These are phyloP conservation scores for Rhodamnia rubescens DNA, from an alignment of 345 rosid genomes.

Conservation along the genomic window DNA sequence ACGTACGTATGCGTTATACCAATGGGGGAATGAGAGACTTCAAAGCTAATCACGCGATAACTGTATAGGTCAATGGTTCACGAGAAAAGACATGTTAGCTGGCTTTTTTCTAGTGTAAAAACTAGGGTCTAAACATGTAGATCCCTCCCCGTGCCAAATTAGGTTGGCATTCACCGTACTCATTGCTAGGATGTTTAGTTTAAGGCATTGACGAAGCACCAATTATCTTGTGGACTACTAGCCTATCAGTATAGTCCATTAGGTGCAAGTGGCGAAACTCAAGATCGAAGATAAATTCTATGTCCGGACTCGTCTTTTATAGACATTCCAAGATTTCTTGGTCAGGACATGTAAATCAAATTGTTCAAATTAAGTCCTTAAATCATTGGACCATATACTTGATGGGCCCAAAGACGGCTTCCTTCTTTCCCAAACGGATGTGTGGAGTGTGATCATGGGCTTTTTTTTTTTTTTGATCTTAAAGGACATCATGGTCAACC, in stretches of 20 bases:
- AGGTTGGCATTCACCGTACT: too few species aligned
- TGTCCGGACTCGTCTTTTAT: background rate
- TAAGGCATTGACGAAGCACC: background rate
- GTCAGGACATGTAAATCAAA: too few species aligned
- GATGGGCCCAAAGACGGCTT: background rate
- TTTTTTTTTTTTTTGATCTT: background rate
- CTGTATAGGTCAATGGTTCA: background rate
- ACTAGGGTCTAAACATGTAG: background rate
- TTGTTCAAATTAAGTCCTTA: background rate
- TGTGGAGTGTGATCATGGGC: background rate
- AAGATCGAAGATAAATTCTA: background rate
- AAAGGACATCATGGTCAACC: background rate
- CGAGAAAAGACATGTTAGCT: too few species aligned
- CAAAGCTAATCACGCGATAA: background rate
- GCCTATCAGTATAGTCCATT: background rate
- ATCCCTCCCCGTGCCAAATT: background rate
- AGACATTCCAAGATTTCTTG: background rate
- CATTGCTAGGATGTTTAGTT: background rate
- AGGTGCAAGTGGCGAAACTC: background rate
- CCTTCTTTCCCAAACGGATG: background rate
- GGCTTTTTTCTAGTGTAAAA: background rate
- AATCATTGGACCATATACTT: background rate
- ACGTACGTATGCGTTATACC: background rate
- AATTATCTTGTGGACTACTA: rapidly evolving
- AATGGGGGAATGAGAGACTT: background rate